Base-by-base conservation (phyloP, 2,329 filamentous ascomycete species). In the Ophiostoma himal-ulmi region DNA sequence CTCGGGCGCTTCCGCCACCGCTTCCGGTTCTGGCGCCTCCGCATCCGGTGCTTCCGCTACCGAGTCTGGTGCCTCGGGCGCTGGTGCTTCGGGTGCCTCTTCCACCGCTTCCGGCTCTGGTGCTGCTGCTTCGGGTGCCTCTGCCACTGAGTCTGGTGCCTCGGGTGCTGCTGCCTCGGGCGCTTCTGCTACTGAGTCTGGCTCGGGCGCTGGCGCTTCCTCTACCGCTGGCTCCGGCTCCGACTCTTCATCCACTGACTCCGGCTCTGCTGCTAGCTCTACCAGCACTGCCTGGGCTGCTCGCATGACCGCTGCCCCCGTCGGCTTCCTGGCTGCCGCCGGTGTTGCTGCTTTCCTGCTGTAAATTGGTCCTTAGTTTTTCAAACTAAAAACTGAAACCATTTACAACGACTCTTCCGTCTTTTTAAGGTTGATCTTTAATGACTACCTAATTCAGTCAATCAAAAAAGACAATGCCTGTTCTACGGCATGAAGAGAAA, bases 331-430 rank as follows among this genome's bases (percentile, higher is more conserved):
- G 57, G 83, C 82, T 68, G 83, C 81, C 30, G 83, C 82, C 26
- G 84, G 83, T 75, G 71, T 85, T 65, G 83, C 82, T 57, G 82
- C 79, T 72, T 75, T 84, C 72, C 77, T 86, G 71, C 80, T 86
- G 71, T 86, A 83, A 82, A 71, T 26, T 48, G 60, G 62, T 37
- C 66, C 6, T 7, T 34, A 44, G n/a, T 8, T 17, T 64, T 7
- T 7, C 7, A 22, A 26, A 62, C 57, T 26, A 30, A 37, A 30
- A 30, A 2, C 30, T 30, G 30, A 30, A 66, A 66, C 20, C 65
- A 14, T 13, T 39, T 67, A 44, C 10, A 13, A 65, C 62, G 10
- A 62, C 34, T 65, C 37, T 41, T 67, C 39, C 17, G 60, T 54
- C 52, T 36, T 60, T 60, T 36, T 30, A 11, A 67, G 26, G 62